Percentiles rank a stretch among this genome's conserved stretches.
Conservation (phyloP, 805 yeast species). For the Nakazawaea laoshanensis region DNA sequence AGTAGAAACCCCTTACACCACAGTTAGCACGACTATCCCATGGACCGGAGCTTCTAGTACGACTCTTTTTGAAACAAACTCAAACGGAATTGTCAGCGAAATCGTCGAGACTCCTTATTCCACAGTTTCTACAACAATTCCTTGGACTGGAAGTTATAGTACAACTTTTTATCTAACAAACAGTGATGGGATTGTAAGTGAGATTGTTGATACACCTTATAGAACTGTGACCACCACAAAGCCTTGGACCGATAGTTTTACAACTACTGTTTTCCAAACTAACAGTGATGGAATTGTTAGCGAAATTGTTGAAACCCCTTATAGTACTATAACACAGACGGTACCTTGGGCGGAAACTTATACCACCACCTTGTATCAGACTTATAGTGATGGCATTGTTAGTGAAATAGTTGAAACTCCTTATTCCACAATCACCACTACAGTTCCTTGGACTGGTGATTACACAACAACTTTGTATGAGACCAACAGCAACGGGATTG, state of each 20-base stretch:
- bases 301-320: not conserved
- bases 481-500: not conserved
- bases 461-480: not conserved
- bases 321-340: not conserved
- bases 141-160: not conserved
- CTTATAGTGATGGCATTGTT: not conserved
- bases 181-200: not conserved
- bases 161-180: not conserved
- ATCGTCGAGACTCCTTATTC: not conserved
- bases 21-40: not conserved
- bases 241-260: not conserved
- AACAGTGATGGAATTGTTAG: not conserved
- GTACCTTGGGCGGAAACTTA: not conserved
- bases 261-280: not conserved
- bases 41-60: not conserved
- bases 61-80: not conserved
- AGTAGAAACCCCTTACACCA: not conserved
- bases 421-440: not conserved
- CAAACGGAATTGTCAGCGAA: not conserved
- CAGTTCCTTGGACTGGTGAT: not conserved
- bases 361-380: not conserved
- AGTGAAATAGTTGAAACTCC: not conserved
- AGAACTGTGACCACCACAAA: not conserved
- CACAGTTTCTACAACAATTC: not conserved
- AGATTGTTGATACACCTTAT: not conserved